phyloP scores from a whole-genome alignment of 495 filamentous ascomycete species.

The Halenospora varia region DNA sequence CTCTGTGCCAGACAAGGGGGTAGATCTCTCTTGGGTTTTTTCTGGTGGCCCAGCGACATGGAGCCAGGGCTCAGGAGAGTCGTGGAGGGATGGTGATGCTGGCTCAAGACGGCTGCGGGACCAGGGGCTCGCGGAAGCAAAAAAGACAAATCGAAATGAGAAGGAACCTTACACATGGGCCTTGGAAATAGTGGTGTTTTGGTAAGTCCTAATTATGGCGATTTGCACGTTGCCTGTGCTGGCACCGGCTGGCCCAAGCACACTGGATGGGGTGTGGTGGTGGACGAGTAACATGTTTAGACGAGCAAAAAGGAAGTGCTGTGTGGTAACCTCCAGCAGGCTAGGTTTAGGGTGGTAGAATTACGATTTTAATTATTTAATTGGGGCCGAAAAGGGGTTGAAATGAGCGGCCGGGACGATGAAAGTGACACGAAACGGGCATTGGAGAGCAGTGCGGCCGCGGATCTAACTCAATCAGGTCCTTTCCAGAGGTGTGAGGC shows the following conservation, averaged over 20 bases:
- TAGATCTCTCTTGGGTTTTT: conserved; percentile 2
- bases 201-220: too few relatives aligned
- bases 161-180: not conserved
- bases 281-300: conserved; percentile 5
- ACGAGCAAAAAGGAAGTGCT: conserved; percentile 1
- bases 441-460: not conserved
- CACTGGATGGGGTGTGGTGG: not conserved
- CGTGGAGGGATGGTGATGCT: conserved; percentile 11
- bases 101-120: conserved; percentile 18
- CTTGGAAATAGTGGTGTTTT: not conserved
- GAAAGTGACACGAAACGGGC: not conserved
- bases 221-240: not conserved
- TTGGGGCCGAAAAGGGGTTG: conserved; percentile 1
- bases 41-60: not conserved
- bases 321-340: not conserved
- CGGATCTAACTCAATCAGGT: not conserved
- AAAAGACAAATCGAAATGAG: conserved; percentile 22
- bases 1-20: conserved; percentile 7
- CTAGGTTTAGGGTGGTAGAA: not conserved
- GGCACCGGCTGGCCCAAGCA: conserved; percentile 8
- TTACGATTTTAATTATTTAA: not conserved
- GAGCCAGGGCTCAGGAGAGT: not conserved
- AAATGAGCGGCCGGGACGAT: not conserved
- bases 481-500: not conserved
- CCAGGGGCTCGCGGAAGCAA: conserved; percentile 17